Conservation (phyloP, 2,329 filamentous ascomycete genomes). For the Leptographium radiaticola region DNA sequence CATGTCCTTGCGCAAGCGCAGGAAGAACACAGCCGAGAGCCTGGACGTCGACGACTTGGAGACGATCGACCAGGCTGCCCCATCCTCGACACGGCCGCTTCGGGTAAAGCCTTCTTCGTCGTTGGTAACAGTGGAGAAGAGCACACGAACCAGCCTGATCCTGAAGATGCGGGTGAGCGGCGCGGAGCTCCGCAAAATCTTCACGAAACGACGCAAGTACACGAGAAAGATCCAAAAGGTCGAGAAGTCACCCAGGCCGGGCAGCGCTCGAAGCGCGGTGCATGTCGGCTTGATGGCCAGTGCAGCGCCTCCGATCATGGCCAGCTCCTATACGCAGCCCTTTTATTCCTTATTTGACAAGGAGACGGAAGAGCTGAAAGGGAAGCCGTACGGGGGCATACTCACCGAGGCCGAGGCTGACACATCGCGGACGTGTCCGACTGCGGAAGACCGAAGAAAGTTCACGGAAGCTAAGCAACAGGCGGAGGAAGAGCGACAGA, state of each 20-base stretch:
- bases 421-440: slow-evolving; percentile 76
- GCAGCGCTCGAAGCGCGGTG: slow-evolving; percentile 10
- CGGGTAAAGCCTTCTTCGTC: slow-evolving; percentile 33
- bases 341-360: slow-evolving; percentile 85
- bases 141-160: slow-evolving; percentile 31
- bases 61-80: slow-evolving; percentile 20
- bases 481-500: slow-evolving; percentile 85
- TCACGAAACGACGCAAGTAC: slow-evolving; percentile 41
- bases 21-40: slow-evolving; percentile 33
- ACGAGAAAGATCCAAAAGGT: slow-evolving; percentile 34
- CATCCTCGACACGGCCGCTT: slow-evolving; percentile 42
- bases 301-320: slow-evolving; percentile 2
- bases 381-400: slow-evolving; percentile 92
- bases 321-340: slow-evolving; percentile 49
- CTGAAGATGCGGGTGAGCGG: slow-evolving; percentile 46
- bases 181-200: slow-evolving; percentile 44
- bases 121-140: slow-evolving; percentile 28
- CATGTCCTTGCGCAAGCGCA: slow-evolving; percentile 39
- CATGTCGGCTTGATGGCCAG: slow-evolving; percentile 14
- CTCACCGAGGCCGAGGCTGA: slow-evolving; percentile 81
- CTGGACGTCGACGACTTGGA: slow-evolving; percentile 19
- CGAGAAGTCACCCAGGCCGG: slow-evolving; percentile 14
- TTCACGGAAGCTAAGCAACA: slow-evolving; percentile 86
- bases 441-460: slow-evolving; percentile 63
- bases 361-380: slow-evolving; percentile 77